Evolutionary conservation across 208 protist species (phyloP).

Genomic region (Ichthyophonus hoferi): DNA sequence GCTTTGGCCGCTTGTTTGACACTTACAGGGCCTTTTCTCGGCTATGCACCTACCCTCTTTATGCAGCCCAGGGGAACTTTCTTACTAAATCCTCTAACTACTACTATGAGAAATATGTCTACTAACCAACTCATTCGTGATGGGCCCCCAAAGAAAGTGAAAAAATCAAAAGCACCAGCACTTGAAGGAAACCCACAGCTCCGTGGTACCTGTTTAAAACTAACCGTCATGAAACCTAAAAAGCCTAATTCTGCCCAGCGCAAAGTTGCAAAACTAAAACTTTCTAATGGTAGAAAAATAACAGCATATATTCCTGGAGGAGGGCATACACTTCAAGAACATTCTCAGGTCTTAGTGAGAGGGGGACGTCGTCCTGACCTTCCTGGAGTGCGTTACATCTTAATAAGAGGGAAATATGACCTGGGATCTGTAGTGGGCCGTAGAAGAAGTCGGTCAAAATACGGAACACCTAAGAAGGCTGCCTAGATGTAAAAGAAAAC

Average conservation of each 20-base stretch:
- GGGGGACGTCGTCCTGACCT: slow-evolving; percentile 23
- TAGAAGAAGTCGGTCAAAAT: neutral
- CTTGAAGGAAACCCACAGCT: slow-evolving; percentile 3
- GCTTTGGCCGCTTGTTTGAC: too few relatives aligned
- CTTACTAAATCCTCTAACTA: too few relatives aligned
- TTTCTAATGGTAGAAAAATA: slow-evolving; percentile 5
- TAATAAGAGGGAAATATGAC: slow-evolving; percentile 39
- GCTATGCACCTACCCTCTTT: too few relatives aligned
- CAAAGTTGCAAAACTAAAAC: slow-evolving; percentile 33
- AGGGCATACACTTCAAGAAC: slow-evolving; percentile 27
- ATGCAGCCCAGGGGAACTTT: too few relatives aligned
- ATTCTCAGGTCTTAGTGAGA: slow-evolving; percentile 15
- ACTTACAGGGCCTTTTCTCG: too few relatives aligned
- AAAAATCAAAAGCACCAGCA: neutral
- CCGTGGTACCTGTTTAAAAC: slow-evolving; percentile 27
- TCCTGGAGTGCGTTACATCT: slow-evolving; percentile 22
- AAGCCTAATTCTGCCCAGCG: slow-evolving; percentile 38
- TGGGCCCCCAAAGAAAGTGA: neutral
- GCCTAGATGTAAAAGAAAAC: too few relatives aligned
- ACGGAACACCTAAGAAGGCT: neutral
- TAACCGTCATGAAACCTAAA: slow-evolving; percentile 34
- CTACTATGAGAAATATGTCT: neutral
- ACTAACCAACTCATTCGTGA: slow-evolving; percentile 16
- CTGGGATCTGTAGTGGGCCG: neutral
- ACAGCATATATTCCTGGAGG: slow-evolving; percentile 29